Evolutionary conservation across 306 rosid genomes (phyloP).

Genomic region (Prunus padus): DNA sequence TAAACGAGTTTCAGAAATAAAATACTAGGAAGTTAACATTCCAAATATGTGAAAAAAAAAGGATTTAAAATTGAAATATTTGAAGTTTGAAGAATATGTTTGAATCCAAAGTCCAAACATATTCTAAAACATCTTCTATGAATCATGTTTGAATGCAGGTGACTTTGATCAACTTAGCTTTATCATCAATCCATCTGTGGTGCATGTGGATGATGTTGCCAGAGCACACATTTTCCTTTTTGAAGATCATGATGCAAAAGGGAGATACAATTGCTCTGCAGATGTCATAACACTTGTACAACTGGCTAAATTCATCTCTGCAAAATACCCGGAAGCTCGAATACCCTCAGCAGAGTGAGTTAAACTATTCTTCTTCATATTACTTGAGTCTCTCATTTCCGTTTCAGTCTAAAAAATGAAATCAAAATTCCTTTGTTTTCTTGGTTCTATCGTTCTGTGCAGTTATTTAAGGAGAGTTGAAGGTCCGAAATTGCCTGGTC

Average conservation of each 20-base stretch:
- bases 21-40: background rate
- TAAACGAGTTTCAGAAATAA: too few relatives aligned
- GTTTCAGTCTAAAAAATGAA: background rate
- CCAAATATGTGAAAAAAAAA: too few relatives aligned
- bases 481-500: conserved; percentile 11
- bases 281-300: conserved; percentile 27
- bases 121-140: background rate
- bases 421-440: background rate
- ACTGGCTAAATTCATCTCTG: conserved; percentile 26
- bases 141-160: conserved; percentile 19
- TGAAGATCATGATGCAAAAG: conserved; percentile 52
- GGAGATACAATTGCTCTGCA: conserved; percentile 58
- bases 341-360: conserved; percentile 49
- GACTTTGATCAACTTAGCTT: conserved; percentile 23
- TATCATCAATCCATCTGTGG: conserved; percentile 28
- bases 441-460: background rate
- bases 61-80: too few relatives aligned
- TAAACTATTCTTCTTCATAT: background rate
- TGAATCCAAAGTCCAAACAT: background rate
- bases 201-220: conserved; percentile 61
- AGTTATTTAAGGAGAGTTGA: conserved; percentile 33
- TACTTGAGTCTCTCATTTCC: background rate
- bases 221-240: conserved; percentile 61
- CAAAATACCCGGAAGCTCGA: conserved; percentile 51
- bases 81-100: too few relatives aligned